Percentiles rank a stretch among this genome's conserved stretches.
Conservation (phyloP, 768 basidiomycete genomes). For the Agrocybe pediades region DNA sequence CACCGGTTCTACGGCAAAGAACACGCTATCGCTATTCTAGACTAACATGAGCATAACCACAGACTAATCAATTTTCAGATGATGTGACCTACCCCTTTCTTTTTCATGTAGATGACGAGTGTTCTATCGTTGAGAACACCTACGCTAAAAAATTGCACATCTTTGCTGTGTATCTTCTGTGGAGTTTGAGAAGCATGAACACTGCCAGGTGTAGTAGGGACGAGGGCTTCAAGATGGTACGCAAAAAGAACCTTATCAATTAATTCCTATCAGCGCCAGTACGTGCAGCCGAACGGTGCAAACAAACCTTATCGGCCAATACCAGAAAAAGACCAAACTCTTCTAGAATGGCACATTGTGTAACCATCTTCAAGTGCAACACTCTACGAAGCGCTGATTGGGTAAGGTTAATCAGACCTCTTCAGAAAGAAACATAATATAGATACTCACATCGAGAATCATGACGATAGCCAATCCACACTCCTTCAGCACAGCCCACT, state of each 20-base stretch:
- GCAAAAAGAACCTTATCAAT: constrained; percentile 86
- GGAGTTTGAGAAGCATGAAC: constrained; percentile 76
- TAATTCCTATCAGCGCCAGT: not conserved
- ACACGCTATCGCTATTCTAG: constrained; percentile 70
- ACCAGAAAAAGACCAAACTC: constrained; percentile 98
- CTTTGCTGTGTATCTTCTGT: constrained; percentile 86
- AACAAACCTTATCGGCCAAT: constrained; percentile 88
- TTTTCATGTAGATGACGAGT: constrained; percentile 95
- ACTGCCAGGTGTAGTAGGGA: constrained; percentile 78
- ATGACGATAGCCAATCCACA: constrained; percentile 92
- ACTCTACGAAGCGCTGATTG: constrained; percentile 87
- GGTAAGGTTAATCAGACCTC: constrained; percentile 27
- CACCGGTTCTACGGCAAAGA: constrained; percentile 93
- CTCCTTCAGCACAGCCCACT: constrained; percentile 89
- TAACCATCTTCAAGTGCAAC: constrained; percentile 88
- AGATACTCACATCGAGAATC: constrained; percentile 75
- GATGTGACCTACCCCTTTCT: constrained; percentile 62
- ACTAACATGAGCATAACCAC: not conserved
- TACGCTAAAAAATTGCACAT: constrained; percentile 95
- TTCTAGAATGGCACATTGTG: constrained; percentile 92
- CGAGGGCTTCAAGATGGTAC: constrained; percentile 94
- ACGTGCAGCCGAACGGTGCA: constrained; percentile 36
- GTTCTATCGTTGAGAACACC: constrained; percentile 86
- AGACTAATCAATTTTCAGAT: not conserved
- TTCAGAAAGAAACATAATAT: not conserved